A percentile compares a stretch with the other conserved stretches of the same genome.
These are phyloP conservation scores for Colletotrichum magnum DNA, from an alignment of 2,329 filamentous ascomycete species.

Conservation along the genomic window DNA sequence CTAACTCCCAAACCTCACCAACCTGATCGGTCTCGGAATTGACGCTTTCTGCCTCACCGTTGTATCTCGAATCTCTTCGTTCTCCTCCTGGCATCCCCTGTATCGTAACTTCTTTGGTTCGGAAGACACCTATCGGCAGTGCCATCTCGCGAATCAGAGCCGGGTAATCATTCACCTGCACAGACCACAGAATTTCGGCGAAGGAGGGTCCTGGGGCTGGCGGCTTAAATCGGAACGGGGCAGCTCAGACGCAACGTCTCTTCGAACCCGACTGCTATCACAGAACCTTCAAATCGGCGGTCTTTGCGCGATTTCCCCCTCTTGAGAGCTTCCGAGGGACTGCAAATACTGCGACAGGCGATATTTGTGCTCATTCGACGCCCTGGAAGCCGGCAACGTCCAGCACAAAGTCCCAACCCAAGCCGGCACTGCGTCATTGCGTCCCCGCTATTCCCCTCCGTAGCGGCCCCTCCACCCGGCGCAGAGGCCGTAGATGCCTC, in stretches of 20 bases:
- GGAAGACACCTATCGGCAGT: neutral
- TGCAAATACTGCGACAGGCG: neutral
- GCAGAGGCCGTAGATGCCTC: slow-evolving; percentile 36
- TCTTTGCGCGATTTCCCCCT: slow-evolving; percentile 30
- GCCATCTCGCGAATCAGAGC: neutral
- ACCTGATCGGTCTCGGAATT: neutral
- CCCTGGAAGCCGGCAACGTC: neutral
- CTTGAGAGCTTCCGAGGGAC: neutral
- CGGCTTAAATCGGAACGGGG: slow-evolving; percentile 40
- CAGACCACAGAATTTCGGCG: slow-evolving; percentile 29
- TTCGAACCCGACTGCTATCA: slow-evolving; percentile 18
- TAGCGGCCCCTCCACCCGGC: slow-evolving; percentile 37
- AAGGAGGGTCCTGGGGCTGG: slow-evolving; percentile 18
- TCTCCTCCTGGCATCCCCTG: neutral
- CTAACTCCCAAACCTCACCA: neutral
- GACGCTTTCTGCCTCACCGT: neutral
- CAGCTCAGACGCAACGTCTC: slow-evolving; percentile 35
- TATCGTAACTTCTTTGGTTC: neutral
- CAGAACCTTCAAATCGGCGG: slow-evolving; percentile 14
- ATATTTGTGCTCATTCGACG: neutral
- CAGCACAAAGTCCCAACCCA: neutral
- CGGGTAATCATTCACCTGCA: slow-evolving; percentile 16
- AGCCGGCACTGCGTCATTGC: slow-evolving; percentile 35
- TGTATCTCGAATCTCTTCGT: neutral
- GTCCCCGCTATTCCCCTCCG: slow-evolving; percentile 40